Base-by-base conservation (phyloP, 164 flowering plant genomes). In the Kingdonia uniflora region DNA sequence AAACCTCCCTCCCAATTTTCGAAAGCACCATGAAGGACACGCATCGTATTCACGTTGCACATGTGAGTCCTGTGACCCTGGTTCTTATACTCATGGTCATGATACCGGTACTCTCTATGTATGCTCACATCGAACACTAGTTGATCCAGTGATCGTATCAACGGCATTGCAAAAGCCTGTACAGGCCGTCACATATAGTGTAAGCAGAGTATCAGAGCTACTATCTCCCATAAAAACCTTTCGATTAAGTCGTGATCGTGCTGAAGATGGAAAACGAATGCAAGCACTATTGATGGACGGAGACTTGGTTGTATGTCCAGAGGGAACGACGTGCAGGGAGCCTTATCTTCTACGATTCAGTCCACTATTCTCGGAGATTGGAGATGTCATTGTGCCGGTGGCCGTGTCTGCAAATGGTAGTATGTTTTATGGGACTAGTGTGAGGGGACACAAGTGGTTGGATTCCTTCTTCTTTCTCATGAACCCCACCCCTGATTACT, bases 261-360 rank as follows among this genome's bases (percentile, higher is more conserved):
- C 15, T 6, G 46, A 38, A n/a, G 65, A 66, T 37, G 65, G 45
- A 4, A 35, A 51, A 11, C 38, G 22, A 14, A 60, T 60, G 64
- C 43, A 22, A 17, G 19, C 17, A 19, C 13, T 60, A 19, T 58
- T 71, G n/a, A 12, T n/a, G 13, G 21, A 67, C 17, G 68, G 71
- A 1, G 74, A 71, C 42, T 43, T 68, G 39, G 69, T 71, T 41
- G 68, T 64, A 37, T 68, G 66, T 48, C 71, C 75, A 1, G 74
- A 71, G 52, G 71, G 68, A 11, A 71, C 68, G 2, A 71, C 74
- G 1, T 71, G 68, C 19, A 37, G 74, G 5, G 74, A 71, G 45
- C 67, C 72, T 0, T 71, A 57, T 46, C 64, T 68, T 2, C 46
- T 67, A 21, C 49, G 72, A 19, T 68, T 67, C 24, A 71, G 75